A percentile compares a stretch with the other conserved stretches of the same genome.
Conservation (phyloP, 192 early-diverging fungal genomes). For the Coemansia sp. region DNA sequence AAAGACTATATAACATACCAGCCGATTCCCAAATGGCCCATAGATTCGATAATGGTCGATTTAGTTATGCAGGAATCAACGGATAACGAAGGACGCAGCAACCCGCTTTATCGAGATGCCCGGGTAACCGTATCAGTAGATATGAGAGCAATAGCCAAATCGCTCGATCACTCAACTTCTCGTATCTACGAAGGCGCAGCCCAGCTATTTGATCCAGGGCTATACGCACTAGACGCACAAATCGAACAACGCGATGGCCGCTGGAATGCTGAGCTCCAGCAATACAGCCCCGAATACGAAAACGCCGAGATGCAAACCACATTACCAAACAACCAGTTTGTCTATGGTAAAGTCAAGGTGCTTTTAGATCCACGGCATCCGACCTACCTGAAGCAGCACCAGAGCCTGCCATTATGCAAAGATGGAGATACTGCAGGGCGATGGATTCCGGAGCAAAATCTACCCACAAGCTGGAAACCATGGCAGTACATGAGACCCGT, state of each 20-base stretch:
- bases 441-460: constrained; percentile 29
- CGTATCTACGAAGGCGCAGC: constrained; percentile 27
- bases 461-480: constrained; percentile 10
- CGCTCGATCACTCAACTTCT: not conserved
- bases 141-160: not conserved
- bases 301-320: constrained; percentile 12
- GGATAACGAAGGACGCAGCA: not conserved
- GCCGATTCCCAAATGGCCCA: constrained; percentile 27
- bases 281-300: constrained; percentile 6
- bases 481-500: constrained; percentile 22
- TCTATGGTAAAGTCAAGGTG: constrained; percentile 7
- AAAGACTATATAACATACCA: not conserved
- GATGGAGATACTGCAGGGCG: constrained; percentile 14
- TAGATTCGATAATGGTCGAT: constrained; percentile 33
- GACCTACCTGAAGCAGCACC: constrained; percentile 24
- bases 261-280: constrained; percentile 34
- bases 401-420: constrained; percentile 26
- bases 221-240: constrained; percentile 31
- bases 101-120: constrained; percentile 20
- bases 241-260: constrained; percentile 21
- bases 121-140: constrained; percentile 27
- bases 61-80: constrained; percentile 15
- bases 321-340: not conserved
- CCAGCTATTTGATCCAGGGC: constrained; percentile 30
- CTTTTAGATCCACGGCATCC: constrained; percentile 9